These are phyloP conservation scores for Acorus calamus DNA, from an alignment of 106 monocot species.

Conservation along the genomic window DNA sequence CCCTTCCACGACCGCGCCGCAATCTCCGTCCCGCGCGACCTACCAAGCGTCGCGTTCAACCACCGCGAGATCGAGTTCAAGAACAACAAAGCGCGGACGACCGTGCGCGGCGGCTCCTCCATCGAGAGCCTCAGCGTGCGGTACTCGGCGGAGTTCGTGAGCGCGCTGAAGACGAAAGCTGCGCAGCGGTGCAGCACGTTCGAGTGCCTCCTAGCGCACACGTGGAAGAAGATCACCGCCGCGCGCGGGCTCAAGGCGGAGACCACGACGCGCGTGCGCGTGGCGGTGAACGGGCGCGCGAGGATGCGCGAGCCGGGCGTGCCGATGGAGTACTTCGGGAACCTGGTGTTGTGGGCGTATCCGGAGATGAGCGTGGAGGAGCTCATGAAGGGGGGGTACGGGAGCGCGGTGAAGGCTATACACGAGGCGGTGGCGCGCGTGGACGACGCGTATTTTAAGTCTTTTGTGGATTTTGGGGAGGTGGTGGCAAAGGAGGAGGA, in stretches of 20 bases:
- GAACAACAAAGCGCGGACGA: neutral
- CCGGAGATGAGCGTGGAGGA: constrained; percentile 3
- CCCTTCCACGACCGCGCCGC: constrained; percentile 15
- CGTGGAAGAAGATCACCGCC: constrained; percentile 19
- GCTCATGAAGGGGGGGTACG: constrained; percentile 1
- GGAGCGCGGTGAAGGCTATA: constrained; percentile 5
- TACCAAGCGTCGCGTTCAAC: constrained; percentile 12
- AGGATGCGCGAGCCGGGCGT: constrained; percentile 6
- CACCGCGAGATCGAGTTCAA: constrained; percentile 18
- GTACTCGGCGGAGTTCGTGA: constrained; percentile 13
- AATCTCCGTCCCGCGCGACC: constrained; percentile 13
- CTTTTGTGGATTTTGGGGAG: constrained; percentile 24
- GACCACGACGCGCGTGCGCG: constrained; percentile 7
- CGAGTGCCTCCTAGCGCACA: constrained; percentile 22
- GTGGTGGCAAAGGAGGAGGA: neutral
- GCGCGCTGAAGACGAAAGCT: constrained; percentile 12
- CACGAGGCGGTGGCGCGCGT: constrained; percentile 6
- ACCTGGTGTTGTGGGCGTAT: constrained; percentile 32
- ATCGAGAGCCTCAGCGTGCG: neutral
- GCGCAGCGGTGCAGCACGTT: constrained; percentile 8
- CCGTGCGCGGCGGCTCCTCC: too few species aligned
- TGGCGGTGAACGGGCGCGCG: constrained; percentile 19
- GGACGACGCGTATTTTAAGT: constrained; percentile 23
- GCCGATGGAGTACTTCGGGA: constrained; percentile 25
- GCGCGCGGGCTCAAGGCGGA: constrained; percentile 8